These are phyloP conservation scores for Salix udensis DNA, from an alignment of 345 rosid genomes.

Conservation along the genomic window DNA sequence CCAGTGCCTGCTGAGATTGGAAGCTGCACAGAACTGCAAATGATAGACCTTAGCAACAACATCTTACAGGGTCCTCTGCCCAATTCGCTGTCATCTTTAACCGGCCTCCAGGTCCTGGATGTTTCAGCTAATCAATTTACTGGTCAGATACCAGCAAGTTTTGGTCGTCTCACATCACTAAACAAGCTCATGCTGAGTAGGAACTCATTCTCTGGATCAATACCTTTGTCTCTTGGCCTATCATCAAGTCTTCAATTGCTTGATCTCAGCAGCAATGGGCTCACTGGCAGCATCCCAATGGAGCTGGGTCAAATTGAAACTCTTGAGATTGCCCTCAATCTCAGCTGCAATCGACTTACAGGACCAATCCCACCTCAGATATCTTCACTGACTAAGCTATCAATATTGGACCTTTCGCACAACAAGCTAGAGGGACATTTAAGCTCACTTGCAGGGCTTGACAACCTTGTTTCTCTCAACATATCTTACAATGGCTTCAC, in stretches of 20 bases:
- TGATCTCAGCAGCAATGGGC: slow-evolving; percentile 78
- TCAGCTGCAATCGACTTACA: slow-evolving; percentile 71
- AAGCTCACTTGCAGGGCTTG: slow-evolving; percentile 51
- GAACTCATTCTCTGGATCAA: slow-evolving; percentile 64
- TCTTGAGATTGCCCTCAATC: slow-evolving; percentile 84
- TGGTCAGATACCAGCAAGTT: slow-evolving; percentile 65
- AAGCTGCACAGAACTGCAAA: slow-evolving; percentile 62
- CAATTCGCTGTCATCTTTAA: slow-evolving; percentile 52
- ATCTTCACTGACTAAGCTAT: slow-evolving; percentile 75
- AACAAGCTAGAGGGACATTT: slow-evolving; percentile 74
- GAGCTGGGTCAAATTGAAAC: slow-evolving; percentile 66
- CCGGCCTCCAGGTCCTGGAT: slow-evolving; percentile 73
- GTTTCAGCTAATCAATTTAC: slow-evolving; percentile 54
- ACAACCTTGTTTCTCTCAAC: slow-evolving; percentile 78
- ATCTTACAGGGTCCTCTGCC: slow-evolving; percentile 61
- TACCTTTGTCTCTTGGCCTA: slow-evolving; percentile 65
- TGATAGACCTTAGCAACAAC: slow-evolving; percentile 83
- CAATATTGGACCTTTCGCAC: slow-evolving; percentile 73
- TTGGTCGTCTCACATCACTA: slow-evolving; percentile 63
- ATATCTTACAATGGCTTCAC: slow-evolving; percentile 77
- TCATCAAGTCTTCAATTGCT: slow-evolving; percentile 85
- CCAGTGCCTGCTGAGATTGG: slow-evolving; percentile 68
- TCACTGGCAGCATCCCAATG: slow-evolving; percentile 61
- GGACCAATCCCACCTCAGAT: slow-evolving; percentile 71
- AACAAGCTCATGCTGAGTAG: slow-evolving; percentile 60